These are phyloP conservation scores for Rhodotorula toruloides DNA, from an alignment of 768 basidiomycete species.

Conservation along the genomic window DNA sequence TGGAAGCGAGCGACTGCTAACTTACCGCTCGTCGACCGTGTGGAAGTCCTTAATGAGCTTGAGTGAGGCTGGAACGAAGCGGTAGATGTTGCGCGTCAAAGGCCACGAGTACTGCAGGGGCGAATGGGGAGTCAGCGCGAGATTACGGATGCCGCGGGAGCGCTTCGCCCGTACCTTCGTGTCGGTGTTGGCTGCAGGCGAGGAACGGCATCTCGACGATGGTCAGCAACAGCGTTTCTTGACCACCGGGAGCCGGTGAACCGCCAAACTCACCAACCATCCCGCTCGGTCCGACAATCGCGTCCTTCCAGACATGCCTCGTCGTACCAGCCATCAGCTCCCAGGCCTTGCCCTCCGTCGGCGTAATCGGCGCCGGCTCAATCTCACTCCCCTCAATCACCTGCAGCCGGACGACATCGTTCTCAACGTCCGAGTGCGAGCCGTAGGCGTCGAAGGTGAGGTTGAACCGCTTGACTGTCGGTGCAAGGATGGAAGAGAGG, in stretches of 20 bases:
- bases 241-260: too few relatives aligned
- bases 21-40: conserved; percentile 43
- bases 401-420: conserved; percentile 12
- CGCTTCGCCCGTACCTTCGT: conserved; percentile 23
- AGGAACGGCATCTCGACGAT: too few relatives aligned
- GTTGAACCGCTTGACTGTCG: conserved; percentile 20
- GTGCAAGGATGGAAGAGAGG: conserved; percentile 22
- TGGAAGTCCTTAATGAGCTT: conserved; percentile 41
- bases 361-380: conserved; percentile 36
- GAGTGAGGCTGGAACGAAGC: conserved; percentile 45
- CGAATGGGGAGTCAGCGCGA: background rate
- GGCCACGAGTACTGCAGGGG: conserved; percentile 41
- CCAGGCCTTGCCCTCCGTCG: conserved; percentile 16
- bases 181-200: conserved; percentile 19
- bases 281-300: conserved; percentile 15
- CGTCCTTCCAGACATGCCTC: conserved; percentile 7
- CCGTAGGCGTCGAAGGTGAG: conserved; percentile 23
- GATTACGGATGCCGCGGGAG: background rate
- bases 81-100: conserved; percentile 46
- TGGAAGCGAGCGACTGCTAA: background rate
- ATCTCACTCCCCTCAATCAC: background rate
- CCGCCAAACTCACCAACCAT: conserved; percentile 31
- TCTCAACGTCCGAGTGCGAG: background rate
- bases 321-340: conserved; percentile 25
- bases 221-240: too few relatives aligned